A percentile compares a stretch with the other conserved stretches of the same genome.
Conservation (phyloP, 148 eudicot genomes). For the Pouteria glomerata region DNA sequence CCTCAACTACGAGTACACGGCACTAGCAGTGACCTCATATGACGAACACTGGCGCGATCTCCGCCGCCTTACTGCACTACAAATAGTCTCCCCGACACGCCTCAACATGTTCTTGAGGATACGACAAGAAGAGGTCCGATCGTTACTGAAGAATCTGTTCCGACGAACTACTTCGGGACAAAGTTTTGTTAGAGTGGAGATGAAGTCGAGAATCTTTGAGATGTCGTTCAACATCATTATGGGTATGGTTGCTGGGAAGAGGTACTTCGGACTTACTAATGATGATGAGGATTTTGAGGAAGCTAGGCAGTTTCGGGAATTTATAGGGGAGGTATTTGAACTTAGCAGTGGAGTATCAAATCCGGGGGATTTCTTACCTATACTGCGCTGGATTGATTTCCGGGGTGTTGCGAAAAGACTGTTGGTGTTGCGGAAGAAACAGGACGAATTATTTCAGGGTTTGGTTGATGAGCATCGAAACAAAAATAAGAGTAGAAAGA, state of each 20-base stretch:
- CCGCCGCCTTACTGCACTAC: neutral
- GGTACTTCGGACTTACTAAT: slow-evolving; percentile 29
- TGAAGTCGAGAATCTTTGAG: slow-evolving; percentile 27
- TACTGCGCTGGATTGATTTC: slow-evolving; percentile 28
- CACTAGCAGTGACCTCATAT: neutral
- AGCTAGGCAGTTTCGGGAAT: slow-evolving; percentile 10
- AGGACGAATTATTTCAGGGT: slow-evolving; percentile 25
- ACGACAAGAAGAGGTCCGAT: slow-evolving; percentile 25
- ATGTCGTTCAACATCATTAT: slow-evolving; percentile 31
- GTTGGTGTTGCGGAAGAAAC: slow-evolving; percentile 7
- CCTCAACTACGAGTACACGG: neutral
- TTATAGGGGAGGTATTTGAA: slow-evolving; percentile 19
- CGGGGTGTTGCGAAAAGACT: slow-evolving; percentile 23
- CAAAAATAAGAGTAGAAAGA: neutral
- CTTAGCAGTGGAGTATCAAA: slow-evolving; percentile 10
- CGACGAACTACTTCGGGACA: neutral
- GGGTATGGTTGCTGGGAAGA: slow-evolving; percentile 37
- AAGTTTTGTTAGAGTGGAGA: slow-evolving; percentile 18
- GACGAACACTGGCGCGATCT: neutral
- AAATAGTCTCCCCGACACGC: neutral
- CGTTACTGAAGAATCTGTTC: slow-evolving; percentile 17
- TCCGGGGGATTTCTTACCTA: slow-evolving; percentile 30
- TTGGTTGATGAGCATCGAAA: slow-evolving; percentile 20
- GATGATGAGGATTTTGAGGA: slow-evolving; percentile 10
- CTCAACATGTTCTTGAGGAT: neutral